A percentile compares a stretch with the other conserved stretches of the same genome.
Conservation (phyloP, 495 filamentous ascomycete species). For the Tuber umbilicatum region DNA sequence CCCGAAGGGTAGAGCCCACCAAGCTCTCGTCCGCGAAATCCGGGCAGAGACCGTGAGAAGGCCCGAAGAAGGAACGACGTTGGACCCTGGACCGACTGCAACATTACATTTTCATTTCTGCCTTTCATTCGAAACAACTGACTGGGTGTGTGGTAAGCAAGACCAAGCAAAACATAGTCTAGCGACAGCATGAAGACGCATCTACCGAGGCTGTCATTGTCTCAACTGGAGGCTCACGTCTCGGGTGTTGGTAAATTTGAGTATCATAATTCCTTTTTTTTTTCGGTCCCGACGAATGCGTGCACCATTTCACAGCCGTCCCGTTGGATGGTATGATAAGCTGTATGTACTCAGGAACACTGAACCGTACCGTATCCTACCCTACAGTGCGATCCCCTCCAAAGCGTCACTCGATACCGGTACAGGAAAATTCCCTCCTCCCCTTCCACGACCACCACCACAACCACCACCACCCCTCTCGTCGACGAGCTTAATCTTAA, state of each 20-base stretch:
- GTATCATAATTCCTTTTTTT: no score
- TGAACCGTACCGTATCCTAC: neutral
- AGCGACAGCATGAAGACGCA: neutral
- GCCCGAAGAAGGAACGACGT: neutral
- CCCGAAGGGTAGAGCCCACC: neutral
- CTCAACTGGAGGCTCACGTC: neutral
- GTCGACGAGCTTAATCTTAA: constrained; percentile 3
- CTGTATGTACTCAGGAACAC: neutral
- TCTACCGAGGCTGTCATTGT: neutral
- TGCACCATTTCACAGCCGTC: neutral
- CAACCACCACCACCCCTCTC: neutral
- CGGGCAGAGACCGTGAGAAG: neutral
- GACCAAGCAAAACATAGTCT: neutral
- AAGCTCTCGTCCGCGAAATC: neutral
- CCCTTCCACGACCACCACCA: neutral
- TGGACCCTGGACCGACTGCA: neutral
- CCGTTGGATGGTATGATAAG: neutral
- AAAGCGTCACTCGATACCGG: neutral
- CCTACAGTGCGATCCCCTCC: neutral
- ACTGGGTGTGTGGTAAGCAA: neutral
- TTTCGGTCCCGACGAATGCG: neutral
- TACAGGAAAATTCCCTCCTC: neutral
- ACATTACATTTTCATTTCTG: neutral
- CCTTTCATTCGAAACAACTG: neutral
- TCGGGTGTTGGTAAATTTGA: neutral